Evolutionary conservation across 805 yeast species (phyloP).

Genomic region (Starmerella stellata): DNA sequence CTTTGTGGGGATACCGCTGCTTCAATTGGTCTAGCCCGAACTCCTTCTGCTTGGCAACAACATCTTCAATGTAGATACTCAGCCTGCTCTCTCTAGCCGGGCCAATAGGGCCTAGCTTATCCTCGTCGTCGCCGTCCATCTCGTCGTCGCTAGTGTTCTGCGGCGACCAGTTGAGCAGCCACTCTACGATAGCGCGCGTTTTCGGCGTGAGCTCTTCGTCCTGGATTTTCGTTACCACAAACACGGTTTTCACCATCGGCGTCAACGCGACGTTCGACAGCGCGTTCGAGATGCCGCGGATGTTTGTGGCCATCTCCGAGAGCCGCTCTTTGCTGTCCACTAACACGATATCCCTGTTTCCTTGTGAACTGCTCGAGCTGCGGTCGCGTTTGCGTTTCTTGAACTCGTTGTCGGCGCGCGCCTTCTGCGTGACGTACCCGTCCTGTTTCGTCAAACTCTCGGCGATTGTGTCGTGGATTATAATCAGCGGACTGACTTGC

Average conservation of each 20-base stretch:
- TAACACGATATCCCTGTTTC: slow-evolving; percentile 18
- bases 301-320: slow-evolving; percentile 19
- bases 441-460: slow-evolving; percentile 7
- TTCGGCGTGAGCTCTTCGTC: slow-evolving; percentile 14
- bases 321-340: slow-evolving; percentile 19
- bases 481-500: slow-evolving; percentile 6
- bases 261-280: slow-evolving; percentile 17
- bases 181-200: slow-evolving; percentile 13
- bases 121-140: background rate
- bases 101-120: background rate
- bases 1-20: slow-evolving; percentile 29
- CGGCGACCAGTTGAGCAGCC: slow-evolving; percentile 17
- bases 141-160: background rate
- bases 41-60: slow-evolving; percentile 40
- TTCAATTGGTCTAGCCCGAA: slow-evolving; percentile 42
- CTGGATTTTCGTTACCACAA: slow-evolving; percentile 17
- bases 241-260: slow-evolving; percentile 14
- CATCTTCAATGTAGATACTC: slow-evolving; percentile 55
- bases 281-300: slow-evolving; percentile 19
- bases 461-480: slow-evolving; percentile 15
- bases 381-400: slow-evolving; percentile 4
- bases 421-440: background rate
- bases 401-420: background rate
- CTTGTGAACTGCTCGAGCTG: slow-evolving; percentile 11
- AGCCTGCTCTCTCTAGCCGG: slow-evolving; percentile 15